A percentile compares a stretch with the other conserved stretches of the same genome.
phyloP scores from a whole-genome alignment of 2,329 filamentous ascomycete genomes.

The Reticulascus tulasneorum region DNA sequence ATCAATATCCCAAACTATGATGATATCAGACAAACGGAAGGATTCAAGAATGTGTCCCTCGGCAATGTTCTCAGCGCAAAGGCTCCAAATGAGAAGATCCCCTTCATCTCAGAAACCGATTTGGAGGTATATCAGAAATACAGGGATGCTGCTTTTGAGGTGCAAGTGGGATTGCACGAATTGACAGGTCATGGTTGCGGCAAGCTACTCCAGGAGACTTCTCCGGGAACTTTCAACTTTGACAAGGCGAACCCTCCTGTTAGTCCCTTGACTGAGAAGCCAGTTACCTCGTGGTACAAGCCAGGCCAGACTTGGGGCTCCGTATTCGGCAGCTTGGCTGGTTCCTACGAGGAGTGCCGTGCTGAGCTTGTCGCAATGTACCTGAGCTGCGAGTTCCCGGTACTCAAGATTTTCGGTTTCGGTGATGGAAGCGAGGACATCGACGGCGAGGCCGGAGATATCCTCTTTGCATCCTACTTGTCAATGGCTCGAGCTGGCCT shows the following conservation, averaged over 20 bases:
- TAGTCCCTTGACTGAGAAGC: constrained; percentile 74
- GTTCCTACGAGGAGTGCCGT: constrained; percentile 89
- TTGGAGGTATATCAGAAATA: constrained; percentile 75
- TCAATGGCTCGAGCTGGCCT: constrained; percentile 94
- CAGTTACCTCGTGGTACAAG: constrained; percentile 85
- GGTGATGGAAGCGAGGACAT: constrained; percentile 73
- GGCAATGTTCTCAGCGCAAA: constrained; percentile 92
- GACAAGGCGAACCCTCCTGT: constrained; percentile 76
- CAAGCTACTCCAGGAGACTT: constrained; percentile 87
- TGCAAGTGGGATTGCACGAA: constrained; percentile 93
- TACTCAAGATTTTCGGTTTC: constrained; percentile 88
- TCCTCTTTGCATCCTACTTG: constrained; percentile 85
- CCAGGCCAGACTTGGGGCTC: constrained; percentile 92
- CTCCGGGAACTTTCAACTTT: constrained; percentile 81
- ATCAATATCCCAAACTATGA: constrained; percentile 72
- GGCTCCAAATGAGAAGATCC: constrained; percentile 85
- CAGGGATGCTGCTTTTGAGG: constrained; percentile 85
- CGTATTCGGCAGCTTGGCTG: constrained; percentile 83
- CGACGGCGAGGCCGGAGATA: constrained; percentile 72
- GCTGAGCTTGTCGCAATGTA: constrained; percentile 94
- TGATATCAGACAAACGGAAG: constrained; percentile 74
- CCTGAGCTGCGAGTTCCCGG: constrained; percentile 81
- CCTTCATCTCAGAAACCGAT: constrained; percentile 80
- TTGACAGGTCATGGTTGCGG: constrained; percentile 86
- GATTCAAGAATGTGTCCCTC: constrained; percentile 91